Conservation (phyloP, 345 rosid genomes). For the Citropsis articulata region DNA sequence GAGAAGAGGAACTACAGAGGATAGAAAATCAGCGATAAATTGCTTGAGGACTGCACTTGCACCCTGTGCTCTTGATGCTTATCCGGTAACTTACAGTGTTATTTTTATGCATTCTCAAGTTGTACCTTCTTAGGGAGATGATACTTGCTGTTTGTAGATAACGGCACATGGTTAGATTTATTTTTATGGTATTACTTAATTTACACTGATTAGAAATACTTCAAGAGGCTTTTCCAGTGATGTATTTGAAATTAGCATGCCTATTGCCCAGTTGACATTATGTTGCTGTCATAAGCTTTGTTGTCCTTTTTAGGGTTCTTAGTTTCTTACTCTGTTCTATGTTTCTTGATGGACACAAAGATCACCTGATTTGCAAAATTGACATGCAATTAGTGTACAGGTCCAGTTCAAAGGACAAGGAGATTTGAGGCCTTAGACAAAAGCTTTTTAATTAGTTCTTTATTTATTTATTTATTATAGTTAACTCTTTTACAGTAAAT, state of each 20-base stretch:
- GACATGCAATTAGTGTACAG: not conserved
- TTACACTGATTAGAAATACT: not conserved
- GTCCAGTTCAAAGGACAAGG: too few relatives aligned
- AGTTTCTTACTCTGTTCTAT: not conserved
- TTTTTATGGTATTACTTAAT: not conserved
- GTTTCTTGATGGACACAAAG: not conserved
- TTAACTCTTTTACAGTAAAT: too few relatives aligned
- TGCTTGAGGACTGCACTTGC: conserved; percentile 83
- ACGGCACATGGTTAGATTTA: not conserved
- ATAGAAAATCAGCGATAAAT: conserved; percentile 58
- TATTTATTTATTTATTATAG: too few relatives aligned
- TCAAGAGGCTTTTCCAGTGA: not conserved
- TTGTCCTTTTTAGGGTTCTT: not conserved
- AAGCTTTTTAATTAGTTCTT: too few relatives aligned
- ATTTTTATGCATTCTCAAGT: not conserved
- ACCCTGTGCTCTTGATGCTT: conserved; percentile 96
- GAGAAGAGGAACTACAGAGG: conserved; percentile 72
- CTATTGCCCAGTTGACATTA: not conserved
- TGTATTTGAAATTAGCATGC: not conserved
- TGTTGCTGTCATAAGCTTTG: not conserved
- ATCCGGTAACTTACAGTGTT: conserved; percentile 52
- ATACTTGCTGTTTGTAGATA: not conserved
- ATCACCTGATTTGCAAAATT: not conserved
- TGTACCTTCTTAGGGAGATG: not conserved
- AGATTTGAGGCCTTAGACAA: too few relatives aligned